These are phyloP conservation scores for Amniculicola lignicola DNA, from an alignment of 495 filamentous ascomycete species.

Conservation along the genomic window DNA sequence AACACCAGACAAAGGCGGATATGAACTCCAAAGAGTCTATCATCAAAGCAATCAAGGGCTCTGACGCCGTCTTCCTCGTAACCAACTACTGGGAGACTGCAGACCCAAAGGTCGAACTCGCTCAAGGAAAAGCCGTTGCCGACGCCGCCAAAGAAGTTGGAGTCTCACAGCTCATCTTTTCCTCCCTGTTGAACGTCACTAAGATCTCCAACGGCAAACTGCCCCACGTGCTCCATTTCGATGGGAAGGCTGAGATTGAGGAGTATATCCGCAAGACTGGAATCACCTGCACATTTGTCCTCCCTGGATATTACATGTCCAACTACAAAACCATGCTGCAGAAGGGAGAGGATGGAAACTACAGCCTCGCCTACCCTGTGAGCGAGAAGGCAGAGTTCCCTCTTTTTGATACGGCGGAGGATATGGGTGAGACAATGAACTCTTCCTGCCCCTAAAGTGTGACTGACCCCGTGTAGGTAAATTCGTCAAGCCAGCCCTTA, in stretches of 20 bases:
- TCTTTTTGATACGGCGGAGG: too few relatives aligned
- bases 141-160: constrained; percentile 38
- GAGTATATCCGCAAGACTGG: constrained; percentile 51
- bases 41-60: constrained; percentile 34
- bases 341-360: too few relatives aligned
- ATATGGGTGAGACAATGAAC: too few relatives aligned
- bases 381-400: too few relatives aligned
- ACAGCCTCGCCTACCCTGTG: too few relatives aligned
- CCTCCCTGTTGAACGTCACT: constrained; percentile 38
- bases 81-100: constrained; percentile 41
- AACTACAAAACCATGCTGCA: too few relatives aligned
- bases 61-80: constrained; percentile 42
- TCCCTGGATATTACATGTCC: constrained; percentile 61
- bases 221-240: constrained; percentile 58
- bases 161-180: constrained; percentile 43
- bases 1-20: constrained; percentile 41
- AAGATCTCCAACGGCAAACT: constrained; percentile 46
- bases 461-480: too few relatives aligned
- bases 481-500: too few relatives aligned
- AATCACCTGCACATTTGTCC: constrained; percentile 54
- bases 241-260: constrained; percentile 58
- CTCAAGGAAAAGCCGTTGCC: constrained; percentile 42
- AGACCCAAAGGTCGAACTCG: constrained; percentile 36
- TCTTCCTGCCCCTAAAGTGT: too few relatives aligned
- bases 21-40: constrained; percentile 36